phyloP scores from a whole-genome alignment of 345 rosid genomes.

The Linum tenue region DNA sequence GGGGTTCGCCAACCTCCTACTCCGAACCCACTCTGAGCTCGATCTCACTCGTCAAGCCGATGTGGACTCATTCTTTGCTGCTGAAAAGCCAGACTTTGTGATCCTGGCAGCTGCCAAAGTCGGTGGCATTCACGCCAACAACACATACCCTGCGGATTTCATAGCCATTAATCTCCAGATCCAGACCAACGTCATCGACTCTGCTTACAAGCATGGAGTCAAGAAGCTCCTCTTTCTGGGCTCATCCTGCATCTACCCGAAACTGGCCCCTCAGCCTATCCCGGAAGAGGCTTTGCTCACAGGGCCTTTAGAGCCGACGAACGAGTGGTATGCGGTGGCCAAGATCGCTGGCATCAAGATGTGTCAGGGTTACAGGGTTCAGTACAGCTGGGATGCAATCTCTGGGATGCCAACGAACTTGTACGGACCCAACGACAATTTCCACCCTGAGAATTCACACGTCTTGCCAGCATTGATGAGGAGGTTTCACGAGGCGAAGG shows the following conservation, averaged over 20 bases:
- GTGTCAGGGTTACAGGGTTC: constrained; percentile 87
- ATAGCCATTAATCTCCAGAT: constrained; percentile 84
- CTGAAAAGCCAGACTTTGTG: constrained; percentile 56
- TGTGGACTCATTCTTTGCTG: constrained; percentile 66
- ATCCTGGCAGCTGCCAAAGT: constrained; percentile 92
- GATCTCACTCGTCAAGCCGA: constrained; percentile 75
- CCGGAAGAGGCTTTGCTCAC: constrained; percentile 72
- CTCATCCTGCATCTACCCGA: constrained; percentile 92
- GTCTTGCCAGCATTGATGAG: constrained; percentile 88
- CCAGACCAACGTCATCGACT: constrained; percentile 85
- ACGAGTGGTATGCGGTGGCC: constrained; percentile 90
- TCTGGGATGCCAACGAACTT: constrained; percentile 94
- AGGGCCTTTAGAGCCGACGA: constrained; percentile 79
- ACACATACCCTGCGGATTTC: constrained; percentile 94
- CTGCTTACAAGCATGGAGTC: constrained; percentile 55
- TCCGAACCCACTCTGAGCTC: constrained; percentile 65
- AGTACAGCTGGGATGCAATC: constrained; percentile 67
- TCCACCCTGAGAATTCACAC: constrained; percentile 88
- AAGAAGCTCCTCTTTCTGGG: constrained; percentile 81
- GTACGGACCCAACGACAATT: constrained; percentile 78
- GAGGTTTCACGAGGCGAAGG: constrained; percentile 83
- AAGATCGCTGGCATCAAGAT: constrained; percentile 90
- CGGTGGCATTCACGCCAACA: constrained; percentile 94
- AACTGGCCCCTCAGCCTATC: constrained; percentile 86
- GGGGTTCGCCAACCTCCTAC: constrained; percentile 59